Conservation (phyloP, 768 basidiomycete genomes). For the Galerina sulciceps region DNA sequence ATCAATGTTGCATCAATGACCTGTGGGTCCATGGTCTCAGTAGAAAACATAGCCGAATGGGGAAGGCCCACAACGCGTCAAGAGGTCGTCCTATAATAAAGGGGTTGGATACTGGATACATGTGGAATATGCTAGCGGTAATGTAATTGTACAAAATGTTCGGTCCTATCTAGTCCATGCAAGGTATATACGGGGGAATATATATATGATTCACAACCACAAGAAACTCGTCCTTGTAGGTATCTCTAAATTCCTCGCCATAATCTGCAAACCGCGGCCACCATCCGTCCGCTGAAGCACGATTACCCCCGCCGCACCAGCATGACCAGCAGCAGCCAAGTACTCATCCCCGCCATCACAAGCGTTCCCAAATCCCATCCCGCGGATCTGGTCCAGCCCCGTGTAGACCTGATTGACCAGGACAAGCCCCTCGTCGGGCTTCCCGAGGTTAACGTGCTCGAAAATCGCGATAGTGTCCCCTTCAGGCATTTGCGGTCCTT, state of each 20-base stretch:
- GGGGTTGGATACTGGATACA: too few relatives aligned
- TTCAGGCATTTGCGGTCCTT: conserved; percentile 47
- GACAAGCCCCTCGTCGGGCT: conserved; percentile 33
- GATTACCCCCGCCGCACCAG: conserved; percentile 57
- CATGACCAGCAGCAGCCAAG: conserved; percentile 57
- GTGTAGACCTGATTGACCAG: conserved; percentile 61
- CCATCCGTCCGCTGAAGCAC: conserved; percentile 58
- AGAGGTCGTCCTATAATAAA: too few relatives aligned
- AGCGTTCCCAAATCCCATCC: conserved; percentile 62
- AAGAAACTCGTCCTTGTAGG: conserved; percentile 57
- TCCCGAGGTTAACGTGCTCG: conserved; percentile 42
- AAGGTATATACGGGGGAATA: neutral
- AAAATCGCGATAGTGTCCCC: conserved; percentile 71
- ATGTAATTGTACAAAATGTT: too few relatives aligned
- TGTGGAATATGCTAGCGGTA: too few relatives aligned
- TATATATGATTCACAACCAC: conserved; percentile 42
- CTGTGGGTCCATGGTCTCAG: too few relatives aligned
- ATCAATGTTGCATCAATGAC: too few relatives aligned
- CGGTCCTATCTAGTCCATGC: too few relatives aligned
- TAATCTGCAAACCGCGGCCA: conserved; percentile 54
- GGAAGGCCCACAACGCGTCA: too few relatives aligned
- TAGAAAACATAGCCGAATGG: too few relatives aligned
- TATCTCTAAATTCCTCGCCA: conserved; percentile 57
- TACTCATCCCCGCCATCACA: conserved; percentile 47
- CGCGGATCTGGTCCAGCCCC: conserved; percentile 64